phyloP scores from a whole-genome alignment of 78 protist genomes.

The Dictyostelium purpureum region DNA sequence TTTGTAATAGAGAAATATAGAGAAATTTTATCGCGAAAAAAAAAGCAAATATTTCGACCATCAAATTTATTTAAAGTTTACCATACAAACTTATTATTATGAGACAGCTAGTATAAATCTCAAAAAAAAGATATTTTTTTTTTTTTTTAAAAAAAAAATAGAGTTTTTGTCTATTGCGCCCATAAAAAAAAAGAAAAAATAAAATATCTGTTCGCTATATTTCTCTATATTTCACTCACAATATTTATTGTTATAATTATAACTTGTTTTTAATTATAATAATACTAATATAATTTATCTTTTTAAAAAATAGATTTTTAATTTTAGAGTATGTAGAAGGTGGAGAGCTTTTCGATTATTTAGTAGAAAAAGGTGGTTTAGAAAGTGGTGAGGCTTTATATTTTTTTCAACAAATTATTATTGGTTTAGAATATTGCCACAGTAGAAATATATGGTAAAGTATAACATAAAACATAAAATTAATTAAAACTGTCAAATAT shows the following conservation, averaged over 20 bases:
- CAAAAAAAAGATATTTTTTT: too few relatives aligned
- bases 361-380: constrained; percentile 84
- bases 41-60: not conserved
- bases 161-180: too few relatives aligned
- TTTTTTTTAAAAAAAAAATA: too few relatives aligned
- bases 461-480: not conserved
- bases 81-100: too few relatives aligned
- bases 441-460: constrained; percentile 43
- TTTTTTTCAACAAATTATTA: constrained; percentile 91
- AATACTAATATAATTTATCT: too few relatives aligned
- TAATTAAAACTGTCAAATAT: not conserved
- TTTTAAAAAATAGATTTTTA: constrained; percentile 76
- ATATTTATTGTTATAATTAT: too few relatives aligned
- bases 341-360: constrained; percentile 95
- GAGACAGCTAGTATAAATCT: too few relatives aligned
- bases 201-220: not conserved
- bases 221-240: too few relatives aligned
- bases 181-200: not conserved
- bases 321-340: constrained; percentile 93
- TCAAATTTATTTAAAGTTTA: too few relatives aligned
- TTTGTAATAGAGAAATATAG: too few relatives aligned
- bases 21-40: too few relatives aligned
- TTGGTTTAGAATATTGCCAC: constrained; percentile 94
- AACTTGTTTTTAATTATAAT: not conserved
- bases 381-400: constrained; percentile 83